These are phyloP conservation scores for Sarocladiaceae sp. DNA, from an alignment of 2,329 filamentous ascomycete genomes.

Conservation along the genomic window DNA sequence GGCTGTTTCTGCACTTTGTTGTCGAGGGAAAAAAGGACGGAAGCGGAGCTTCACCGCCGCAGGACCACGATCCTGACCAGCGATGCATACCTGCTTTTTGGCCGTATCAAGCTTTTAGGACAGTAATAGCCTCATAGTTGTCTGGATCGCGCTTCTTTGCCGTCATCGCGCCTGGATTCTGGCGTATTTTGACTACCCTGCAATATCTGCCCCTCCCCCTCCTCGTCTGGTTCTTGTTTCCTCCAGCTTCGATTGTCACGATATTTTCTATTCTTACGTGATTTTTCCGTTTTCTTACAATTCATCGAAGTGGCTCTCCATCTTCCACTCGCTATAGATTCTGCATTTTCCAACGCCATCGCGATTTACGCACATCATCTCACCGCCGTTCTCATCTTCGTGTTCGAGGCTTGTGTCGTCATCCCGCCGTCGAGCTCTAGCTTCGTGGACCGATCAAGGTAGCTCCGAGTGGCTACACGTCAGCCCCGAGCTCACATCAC, in stretches of 20 bases:
- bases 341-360: not conserved
- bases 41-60: conserved; percentile 4
- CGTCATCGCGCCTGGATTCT: not conserved
- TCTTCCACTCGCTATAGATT: not conserved
- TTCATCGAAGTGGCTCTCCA: not conserved
- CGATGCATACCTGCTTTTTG: not conserved
- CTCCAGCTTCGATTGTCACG: not conserved
- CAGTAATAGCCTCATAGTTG: not conserved
- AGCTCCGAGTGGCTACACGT: conserved; percentile 1
- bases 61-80: not conserved
- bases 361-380: not conserved
- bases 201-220: not conserved
- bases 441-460: too few species aligned
- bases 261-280: not conserved
- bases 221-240: not conserved
- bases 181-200: not conserved
- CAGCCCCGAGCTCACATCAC: not conserved
- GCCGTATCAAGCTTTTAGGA: not conserved
- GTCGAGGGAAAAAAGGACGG: not conserved
- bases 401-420: not conserved
- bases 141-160: not conserved
- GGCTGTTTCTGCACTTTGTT: not conserved
- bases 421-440: not conserved
- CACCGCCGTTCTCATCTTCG: not conserved
- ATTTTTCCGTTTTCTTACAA: not conserved